Evolutionary conservation across 2,329 filamentous ascomycete species (phyloP).

Genomic region (Setomelanomma holmii): DNA sequence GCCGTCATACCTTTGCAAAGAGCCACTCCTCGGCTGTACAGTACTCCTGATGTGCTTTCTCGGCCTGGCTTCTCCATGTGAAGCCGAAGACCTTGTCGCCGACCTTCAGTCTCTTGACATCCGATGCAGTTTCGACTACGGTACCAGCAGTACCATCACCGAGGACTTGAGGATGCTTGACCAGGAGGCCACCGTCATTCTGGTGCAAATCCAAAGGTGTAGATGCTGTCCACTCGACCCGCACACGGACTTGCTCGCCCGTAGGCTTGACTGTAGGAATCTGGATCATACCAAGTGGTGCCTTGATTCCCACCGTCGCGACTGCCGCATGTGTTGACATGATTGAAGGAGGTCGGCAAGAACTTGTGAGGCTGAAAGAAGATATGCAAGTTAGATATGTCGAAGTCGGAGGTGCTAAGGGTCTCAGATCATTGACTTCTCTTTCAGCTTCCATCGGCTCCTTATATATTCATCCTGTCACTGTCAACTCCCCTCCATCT

Average conservation of each 20-base stretch:
- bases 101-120: slow-evolving; percentile 53
- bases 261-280: slow-evolving; percentile 45
- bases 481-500: not conserved
- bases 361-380: too few relatives aligned
- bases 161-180: slow-evolving; percentile 58
- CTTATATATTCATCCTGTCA: not conserved
- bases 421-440: not conserved
- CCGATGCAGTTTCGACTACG: slow-evolving; percentile 59
- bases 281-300: slow-evolving; percentile 44
- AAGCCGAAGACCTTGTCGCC: slow-evolving; percentile 67
- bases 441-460: not conserved
- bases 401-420: too few relatives aligned
- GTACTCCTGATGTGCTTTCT: slow-evolving; percentile 65
- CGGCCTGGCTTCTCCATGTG: slow-evolving; percentile 55
- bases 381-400: too few relatives aligned
- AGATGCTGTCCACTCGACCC: slow-evolving; percentile 65
- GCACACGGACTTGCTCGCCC: slow-evolving; percentile 60
- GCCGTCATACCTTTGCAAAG: slow-evolving; percentile 31
- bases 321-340: slow-evolving; percentile 50
- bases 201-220: slow-evolving; percentile 69
- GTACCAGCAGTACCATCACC: slow-evolving; percentile 62
- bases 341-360: not conserved
- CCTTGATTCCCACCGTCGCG: slow-evolving; percentile 49
- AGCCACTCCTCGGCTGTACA: slow-evolving; percentile 60
- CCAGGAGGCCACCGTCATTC: slow-evolving; percentile 65